Conservation (phyloP, 2,329 filamentous ascomycete genomes). For the Sarocladiaceae sp. region DNA sequence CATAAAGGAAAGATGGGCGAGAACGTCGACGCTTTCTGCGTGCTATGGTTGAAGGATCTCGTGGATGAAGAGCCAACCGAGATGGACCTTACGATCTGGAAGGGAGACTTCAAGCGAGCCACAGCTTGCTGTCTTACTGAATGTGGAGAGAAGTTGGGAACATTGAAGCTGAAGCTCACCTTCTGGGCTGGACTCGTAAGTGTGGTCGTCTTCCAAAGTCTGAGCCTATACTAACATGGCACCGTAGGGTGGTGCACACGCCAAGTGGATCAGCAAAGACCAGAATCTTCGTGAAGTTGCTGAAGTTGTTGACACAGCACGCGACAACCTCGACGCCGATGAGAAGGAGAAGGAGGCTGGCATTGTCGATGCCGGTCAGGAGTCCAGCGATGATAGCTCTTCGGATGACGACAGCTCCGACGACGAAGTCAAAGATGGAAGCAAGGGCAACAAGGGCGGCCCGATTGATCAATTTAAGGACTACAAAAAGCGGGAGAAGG, state of each 20-base stretch:
- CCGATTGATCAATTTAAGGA: constrained; percentile 50
- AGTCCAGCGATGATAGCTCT: constrained; percentile 23
- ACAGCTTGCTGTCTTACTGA: constrained; percentile 38
- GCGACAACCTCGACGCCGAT: constrained; percentile 27
- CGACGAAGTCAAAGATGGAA: constrained; percentile 34
- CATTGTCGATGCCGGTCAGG: constrained; percentile 27
- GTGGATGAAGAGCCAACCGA: constrained; percentile 61
- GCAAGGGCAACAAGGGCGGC: constrained; percentile 37
- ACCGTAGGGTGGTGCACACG: constrained; percentile 32
- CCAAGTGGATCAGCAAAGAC: constrained; percentile 29
- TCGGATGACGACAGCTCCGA: constrained; percentile 29
- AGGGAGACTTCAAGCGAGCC: constrained; percentile 47
- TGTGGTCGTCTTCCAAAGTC: no score
- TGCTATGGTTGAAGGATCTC: constrained; percentile 68
- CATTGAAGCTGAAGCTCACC: constrained; percentile 34
- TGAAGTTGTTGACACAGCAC: constrained; percentile 44
- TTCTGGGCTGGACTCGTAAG: constrained; percentile 33
- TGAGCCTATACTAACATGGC: not conserved
- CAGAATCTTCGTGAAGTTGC: constrained; percentile 30
- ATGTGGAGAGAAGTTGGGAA: constrained; percentile 44
- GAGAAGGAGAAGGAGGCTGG: constrained; percentile 29
- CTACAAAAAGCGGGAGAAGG: constrained; percentile 54
- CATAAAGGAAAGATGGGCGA: constrained; percentile 39
- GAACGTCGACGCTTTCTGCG: constrained; percentile 55
- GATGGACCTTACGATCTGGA: constrained; percentile 60